Conservation (phyloP, 2,329 filamentous ascomycete species). For the Amesomyces nigricolor region DNA sequence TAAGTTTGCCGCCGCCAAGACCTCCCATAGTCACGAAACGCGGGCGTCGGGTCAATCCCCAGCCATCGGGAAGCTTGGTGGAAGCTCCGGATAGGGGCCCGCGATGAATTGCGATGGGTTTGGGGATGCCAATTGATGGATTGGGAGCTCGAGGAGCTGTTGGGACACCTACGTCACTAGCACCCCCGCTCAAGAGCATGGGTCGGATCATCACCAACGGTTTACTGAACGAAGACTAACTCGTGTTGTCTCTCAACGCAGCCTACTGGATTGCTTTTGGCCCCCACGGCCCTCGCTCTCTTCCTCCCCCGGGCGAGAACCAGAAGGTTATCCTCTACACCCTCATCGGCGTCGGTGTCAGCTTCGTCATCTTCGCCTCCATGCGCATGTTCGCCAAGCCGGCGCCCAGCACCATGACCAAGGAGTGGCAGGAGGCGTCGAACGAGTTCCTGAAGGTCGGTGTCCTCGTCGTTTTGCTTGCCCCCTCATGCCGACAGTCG, state of each 20-base stretch:
- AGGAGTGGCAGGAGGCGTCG: conserved; percentile 92
- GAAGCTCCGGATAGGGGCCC: neutral
- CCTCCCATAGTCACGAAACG: neutral
- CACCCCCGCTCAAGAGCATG: neutral
- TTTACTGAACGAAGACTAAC: conserved; percentile 28
- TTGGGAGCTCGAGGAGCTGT: conserved; percentile 14
- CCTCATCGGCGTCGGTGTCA: conserved; percentile 58
- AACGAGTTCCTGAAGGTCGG: conserved; percentile 92
- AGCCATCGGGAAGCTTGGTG: conserved; percentile 7
- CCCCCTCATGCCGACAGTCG: neutral
- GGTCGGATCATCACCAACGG: neutral
- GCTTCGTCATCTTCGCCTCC: conserved; percentile 64
- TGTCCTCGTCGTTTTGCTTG: neutral
- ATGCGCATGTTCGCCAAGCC: conserved; percentile 68
- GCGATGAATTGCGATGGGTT: conserved; percentile 4
- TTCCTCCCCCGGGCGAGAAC: conserved; percentile 76
- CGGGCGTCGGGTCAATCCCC: neutral
- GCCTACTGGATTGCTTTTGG: conserved; percentile 99
- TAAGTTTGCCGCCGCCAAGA: conserved; percentile 49
- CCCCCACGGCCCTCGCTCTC: conserved; percentile 85
- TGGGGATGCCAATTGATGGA: conserved; percentile 12
- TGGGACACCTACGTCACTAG: conserved; percentile 6
- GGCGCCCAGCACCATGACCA: conserved; percentile 80
- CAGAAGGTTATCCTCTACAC: conserved; percentile 73
- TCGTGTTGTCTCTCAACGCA: conserved; percentile 41